Conservation (phyloP, 2,329 filamentous ascomycete genomes). For the Xylaria sp. region DNA sequence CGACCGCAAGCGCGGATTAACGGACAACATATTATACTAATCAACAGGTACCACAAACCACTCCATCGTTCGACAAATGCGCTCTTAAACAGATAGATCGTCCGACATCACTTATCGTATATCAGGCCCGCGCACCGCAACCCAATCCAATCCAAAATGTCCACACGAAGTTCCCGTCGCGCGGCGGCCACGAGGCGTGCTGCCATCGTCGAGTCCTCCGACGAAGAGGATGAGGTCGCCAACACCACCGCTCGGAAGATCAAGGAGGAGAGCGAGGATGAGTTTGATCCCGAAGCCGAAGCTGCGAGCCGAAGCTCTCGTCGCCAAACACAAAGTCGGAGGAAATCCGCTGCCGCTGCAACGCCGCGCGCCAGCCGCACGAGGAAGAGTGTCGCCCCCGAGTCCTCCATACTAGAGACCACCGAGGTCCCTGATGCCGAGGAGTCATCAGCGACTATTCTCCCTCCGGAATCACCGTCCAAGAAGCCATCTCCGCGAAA, state of each 20-base stretch:
- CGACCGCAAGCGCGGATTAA: slow-evolving; percentile 10
- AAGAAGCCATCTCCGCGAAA: slow-evolving; percentile 73
- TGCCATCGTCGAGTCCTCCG: slow-evolving; percentile 82
- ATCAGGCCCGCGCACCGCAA: not conserved
- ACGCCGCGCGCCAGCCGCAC: slow-evolving; percentile 51
- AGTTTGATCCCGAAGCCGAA: slow-evolving; percentile 82
- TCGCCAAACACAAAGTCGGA: slow-evolving; percentile 58
- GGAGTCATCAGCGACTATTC: slow-evolving; percentile 52
- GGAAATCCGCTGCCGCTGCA: slow-evolving; percentile 54
- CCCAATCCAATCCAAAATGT: slow-evolving; percentile 41
- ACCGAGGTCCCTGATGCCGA: slow-evolving; percentile 70
- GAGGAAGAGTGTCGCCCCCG: slow-evolving; percentile 52
- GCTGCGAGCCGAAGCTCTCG: slow-evolving; percentile 63
- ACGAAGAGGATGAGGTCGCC: slow-evolving; percentile 72
- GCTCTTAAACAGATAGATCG: not conserved
- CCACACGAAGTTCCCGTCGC: slow-evolving; percentile 56
- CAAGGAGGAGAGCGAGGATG: slow-evolving; percentile 75
- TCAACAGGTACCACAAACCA: not conserved
- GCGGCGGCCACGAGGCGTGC: slow-evolving; percentile 71
- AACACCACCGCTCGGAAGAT: slow-evolving; percentile 60
- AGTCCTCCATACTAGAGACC: slow-evolving; percentile 64
- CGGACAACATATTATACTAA: slow-evolving; percentile 21
- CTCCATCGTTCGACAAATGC: not conserved
- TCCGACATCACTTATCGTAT: not conserved
- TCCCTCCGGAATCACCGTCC: slow-evolving; percentile 41